A percentile compares a stretch with the other conserved stretches of the same genome.
Conservation (phyloP, 495 filamentous ascomycete species). For the Penicillium canariense region DNA sequence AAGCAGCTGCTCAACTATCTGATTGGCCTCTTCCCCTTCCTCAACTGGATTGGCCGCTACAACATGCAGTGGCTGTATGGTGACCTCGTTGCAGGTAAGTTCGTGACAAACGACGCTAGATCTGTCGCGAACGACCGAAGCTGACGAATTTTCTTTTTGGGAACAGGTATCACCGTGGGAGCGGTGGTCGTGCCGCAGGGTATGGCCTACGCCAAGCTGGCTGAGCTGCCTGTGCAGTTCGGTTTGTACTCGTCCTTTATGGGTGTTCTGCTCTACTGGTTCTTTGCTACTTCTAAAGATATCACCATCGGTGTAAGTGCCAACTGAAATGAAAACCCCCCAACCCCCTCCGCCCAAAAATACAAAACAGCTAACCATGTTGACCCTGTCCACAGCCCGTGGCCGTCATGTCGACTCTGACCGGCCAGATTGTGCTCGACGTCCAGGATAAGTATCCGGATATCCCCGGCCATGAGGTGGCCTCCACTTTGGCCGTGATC, state of each 20-base stretch:
- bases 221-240: constrained; percentile 72
- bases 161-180: constrained; percentile 74
- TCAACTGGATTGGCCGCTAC: constrained; percentile 83
- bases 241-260: constrained; percentile 98
- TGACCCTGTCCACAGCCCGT: constrained; percentile 64
- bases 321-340: neutral
- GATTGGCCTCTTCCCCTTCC: constrained; percentile 76
- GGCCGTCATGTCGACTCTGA: constrained; percentile 90
- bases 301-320: constrained; percentile 93
- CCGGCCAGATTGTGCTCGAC: constrained; percentile 71
- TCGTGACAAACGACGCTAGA: neutral
- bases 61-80: constrained; percentile 86
- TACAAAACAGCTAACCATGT: constrained; percentile 14
- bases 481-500: constrained; percentile 77
- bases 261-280: constrained; percentile 96
- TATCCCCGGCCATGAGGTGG: constrained; percentile 59
- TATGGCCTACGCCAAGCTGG: constrained; percentile 94
- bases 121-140: neutral
- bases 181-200: constrained; percentile 94
- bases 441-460: constrained; percentile 58
- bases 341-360: neutral
- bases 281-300: constrained; percentile 98
- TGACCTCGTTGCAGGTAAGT: constrained; percentile 76
- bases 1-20: constrained; percentile 57
- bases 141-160: neutral